Evolutionary conservation across 805 yeast genomes (phyloP), one percentile per base, ranked within the genome.

Genomic region (Myxozyma kluyveri): DNA sequence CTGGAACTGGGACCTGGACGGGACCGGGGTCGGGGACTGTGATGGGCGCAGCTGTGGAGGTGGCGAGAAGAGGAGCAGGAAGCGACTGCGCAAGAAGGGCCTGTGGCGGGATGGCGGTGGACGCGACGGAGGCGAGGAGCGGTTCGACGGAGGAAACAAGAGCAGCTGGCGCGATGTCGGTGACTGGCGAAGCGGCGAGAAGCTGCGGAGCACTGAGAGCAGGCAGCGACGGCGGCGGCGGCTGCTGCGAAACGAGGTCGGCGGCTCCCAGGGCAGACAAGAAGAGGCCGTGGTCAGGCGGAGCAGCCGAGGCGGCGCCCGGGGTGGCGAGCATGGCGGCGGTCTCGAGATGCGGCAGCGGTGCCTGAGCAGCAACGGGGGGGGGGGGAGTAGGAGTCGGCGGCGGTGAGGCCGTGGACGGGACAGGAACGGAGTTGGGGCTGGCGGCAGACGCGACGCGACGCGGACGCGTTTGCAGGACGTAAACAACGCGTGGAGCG

Each of bases 1-100:
- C 56, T 5, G 42, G 47, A n/a, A 42, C 47, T 7, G 50, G 50
- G n/a, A 38, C 24, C 12, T 49, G 12, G 35, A 37, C 33, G 32
- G 46, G 23, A 29, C 36, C 32, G 42, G 19, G 17, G 5, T 18
- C 24, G 2, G 42, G 37, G 3, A 26, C 27, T 9, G 42, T n/a
- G 27, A 21, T 41, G n/a, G 50, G 46, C 3, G 46, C 45, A 10
- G 45, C 27, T 2, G 50, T 31, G 27, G 23, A 42, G 26, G 46
- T 10, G 39, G 37, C n/a, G 39, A 41, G 4, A 3, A 29, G 38
- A 12, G 40, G 35, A 14, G 18, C 33, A 14, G 29, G 9, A 6
- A 22, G n/a, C 7, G 43, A 18, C 21, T 31, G 36, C 12, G 27
- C 22, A 33, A 29, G 44, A 22, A 19, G 21, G 24, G 29, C 33